phyloP scores from a whole-genome alignment of 345 rosid species.

The Xanthoceras sorbifolium region DNA sequence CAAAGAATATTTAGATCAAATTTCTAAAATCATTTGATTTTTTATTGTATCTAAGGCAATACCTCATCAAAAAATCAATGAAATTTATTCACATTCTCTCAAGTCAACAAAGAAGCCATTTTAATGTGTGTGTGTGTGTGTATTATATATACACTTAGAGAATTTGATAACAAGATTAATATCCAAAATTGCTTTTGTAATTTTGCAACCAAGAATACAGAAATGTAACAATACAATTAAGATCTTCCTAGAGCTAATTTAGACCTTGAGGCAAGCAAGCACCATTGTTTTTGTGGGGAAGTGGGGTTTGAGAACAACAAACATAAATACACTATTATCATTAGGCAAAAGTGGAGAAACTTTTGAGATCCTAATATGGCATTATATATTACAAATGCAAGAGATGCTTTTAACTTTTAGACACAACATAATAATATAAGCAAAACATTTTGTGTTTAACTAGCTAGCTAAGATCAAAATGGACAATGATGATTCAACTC shows the following conservation, averaged over 20 bases:
- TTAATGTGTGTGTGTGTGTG: too few species aligned
- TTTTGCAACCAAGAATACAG: neutral
- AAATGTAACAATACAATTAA: neutral
- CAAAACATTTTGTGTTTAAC: neutral
- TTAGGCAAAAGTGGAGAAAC: neutral
- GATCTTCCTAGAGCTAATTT: neutral
- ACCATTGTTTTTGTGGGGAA: too few species aligned
- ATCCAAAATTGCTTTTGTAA: neutral
- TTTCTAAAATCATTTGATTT: too few species aligned
- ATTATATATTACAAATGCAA: constrained; percentile 15
- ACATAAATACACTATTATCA: neutral
- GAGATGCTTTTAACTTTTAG: neutral
- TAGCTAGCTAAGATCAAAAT: constrained; percentile 4
- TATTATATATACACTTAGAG: neutral
- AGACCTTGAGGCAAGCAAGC: too few species aligned
- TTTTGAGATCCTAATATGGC: constrained; percentile 5
- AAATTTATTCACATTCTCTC: neutral
- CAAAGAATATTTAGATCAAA: too few species aligned
- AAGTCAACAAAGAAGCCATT: neutral
- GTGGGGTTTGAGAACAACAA: too few species aligned
- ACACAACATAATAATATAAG: neutral
- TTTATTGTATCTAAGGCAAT: neutral
- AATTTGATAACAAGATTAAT: neutral
- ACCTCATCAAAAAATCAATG: neutral
- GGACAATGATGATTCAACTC: constrained; percentile 5